A percentile compares a stretch with the other conserved stretches of the same genome.
phyloP scores from a whole-genome alignment of 2,329 filamentous ascomycete genomes.

The Sporothrix protearum region DNA sequence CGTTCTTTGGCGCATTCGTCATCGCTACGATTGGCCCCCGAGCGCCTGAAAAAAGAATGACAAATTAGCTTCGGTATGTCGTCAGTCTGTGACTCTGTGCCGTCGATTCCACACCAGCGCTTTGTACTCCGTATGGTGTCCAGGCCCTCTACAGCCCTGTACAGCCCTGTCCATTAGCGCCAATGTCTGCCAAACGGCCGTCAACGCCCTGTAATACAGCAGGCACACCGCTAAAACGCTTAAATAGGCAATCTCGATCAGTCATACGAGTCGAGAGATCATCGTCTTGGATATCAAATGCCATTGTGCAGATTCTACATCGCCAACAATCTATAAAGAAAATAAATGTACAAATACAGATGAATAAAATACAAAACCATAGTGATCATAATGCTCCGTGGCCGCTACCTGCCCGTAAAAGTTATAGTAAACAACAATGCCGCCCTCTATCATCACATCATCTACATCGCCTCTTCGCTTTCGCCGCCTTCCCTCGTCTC shows the following conservation, averaged over 20 bases:
- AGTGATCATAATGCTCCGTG: neutral
- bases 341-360: constrained; percentile 6
- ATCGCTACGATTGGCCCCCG: neutral
- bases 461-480: neutral
- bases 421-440: neutral
- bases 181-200: neutral
- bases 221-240: neutral
- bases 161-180: neutral
- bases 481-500: no score
- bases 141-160: neutral
- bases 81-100: neutral
- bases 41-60: neutral
- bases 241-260: neutral
- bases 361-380: neutral
- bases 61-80: constrained; percentile 6
- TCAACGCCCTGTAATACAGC: no score
- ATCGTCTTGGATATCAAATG: no score
- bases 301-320: no score
- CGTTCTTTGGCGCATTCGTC: neutral
- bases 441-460: neutral
- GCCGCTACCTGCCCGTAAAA: neutral
- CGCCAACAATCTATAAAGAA: neutral
- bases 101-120: neutral
- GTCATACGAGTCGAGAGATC: no score
- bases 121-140: neutral